These are phyloP conservation scores for Lactarius tabidus DNA, from an alignment of 768 basidiomycete species.

Conservation along the genomic window DNA sequence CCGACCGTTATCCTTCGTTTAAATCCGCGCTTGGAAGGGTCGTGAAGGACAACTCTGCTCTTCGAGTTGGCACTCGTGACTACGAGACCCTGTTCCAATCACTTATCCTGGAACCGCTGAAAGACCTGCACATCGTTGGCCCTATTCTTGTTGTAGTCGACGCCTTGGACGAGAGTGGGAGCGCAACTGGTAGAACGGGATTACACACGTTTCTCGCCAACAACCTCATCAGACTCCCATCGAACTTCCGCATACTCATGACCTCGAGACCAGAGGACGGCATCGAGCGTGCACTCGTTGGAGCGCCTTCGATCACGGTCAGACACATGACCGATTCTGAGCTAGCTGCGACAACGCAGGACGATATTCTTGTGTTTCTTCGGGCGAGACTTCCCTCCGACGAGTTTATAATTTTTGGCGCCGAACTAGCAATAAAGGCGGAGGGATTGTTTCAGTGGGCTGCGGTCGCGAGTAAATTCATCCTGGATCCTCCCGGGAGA, in stretches of 20 bases:
- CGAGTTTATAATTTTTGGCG: background rate
- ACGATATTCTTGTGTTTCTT: background rate
- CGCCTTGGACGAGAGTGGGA: constrained; percentile 1
- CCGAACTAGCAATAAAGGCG: background rate
- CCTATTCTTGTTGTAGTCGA: background rate
- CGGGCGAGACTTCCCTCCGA: background rate
- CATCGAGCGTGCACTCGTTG: background rate
- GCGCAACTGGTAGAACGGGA: background rate
- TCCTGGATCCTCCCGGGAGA: background rate
- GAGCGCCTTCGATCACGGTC: background rate
- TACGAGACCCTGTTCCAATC: background rate
- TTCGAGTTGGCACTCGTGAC: background rate
- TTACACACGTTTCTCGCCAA: constrained; percentile 1
- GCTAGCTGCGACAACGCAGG: background rate
- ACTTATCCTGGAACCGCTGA: background rate
- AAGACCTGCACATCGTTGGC: background rate
- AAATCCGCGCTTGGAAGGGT: background rate
- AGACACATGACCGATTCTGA: background rate
- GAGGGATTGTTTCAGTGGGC: constrained; percentile 3
- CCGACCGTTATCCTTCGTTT: background rate
- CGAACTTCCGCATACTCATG: background rate
- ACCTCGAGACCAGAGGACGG: background rate
- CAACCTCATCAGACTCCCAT: background rate
- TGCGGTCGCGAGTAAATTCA: background rate
- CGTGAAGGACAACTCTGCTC: background rate